Base-by-base conservation (phyloP, 208 protist genomes). In the Leptomonas seymouri region DNA sequence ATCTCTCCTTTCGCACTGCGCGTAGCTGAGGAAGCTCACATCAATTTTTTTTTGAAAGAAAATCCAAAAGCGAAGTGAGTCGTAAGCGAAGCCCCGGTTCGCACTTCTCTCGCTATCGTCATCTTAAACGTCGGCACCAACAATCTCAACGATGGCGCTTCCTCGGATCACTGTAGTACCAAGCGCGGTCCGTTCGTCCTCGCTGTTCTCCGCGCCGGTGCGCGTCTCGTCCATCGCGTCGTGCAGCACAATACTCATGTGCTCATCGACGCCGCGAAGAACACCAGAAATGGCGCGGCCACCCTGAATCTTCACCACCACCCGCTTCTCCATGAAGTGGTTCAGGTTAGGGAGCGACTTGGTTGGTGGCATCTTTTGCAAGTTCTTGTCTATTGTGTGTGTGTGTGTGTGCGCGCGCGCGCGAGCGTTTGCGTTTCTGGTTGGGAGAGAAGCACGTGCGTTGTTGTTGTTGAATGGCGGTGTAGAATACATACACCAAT, bases 231-330 rank as follows among this genome's bases (percentile, higher is more conserved):
- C 98, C 15, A 97, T 79, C n/a, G 97, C 96, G 59, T 99, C 95
- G 71, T 98, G 90, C 14, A 99, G 83, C 20, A 99, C 98, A 44
- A 99, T 78, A 64, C 98, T 99, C 97, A 99, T 98, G 77, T 98
- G 99, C 66, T 97, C 77, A 78, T 99, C 98, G 23, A 97, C 98
- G 9, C 98, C 98, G 34, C 98, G 92, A 39, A 99, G 87, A 9
- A 97, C 83, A 18, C 98, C 98, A 12, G 84, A 93, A 45, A 99
- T 86, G 28, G 79, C 91, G 44, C 97, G 95, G 57, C 98, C 98
- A 27, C 94, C 98, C 63, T 98, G 98, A 7, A 99, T 82, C 77
- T 98, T 97, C 41, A 99, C 82, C 31, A 93, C 63, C 15, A 97
- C 90, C 39, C 87, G 78, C 88, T 98, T 98, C 76, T 98, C 95